Evolutionary conservation across 192 early-diverging fungal species (phyloP).

Genomic region (Coemansia furcata): DNA sequence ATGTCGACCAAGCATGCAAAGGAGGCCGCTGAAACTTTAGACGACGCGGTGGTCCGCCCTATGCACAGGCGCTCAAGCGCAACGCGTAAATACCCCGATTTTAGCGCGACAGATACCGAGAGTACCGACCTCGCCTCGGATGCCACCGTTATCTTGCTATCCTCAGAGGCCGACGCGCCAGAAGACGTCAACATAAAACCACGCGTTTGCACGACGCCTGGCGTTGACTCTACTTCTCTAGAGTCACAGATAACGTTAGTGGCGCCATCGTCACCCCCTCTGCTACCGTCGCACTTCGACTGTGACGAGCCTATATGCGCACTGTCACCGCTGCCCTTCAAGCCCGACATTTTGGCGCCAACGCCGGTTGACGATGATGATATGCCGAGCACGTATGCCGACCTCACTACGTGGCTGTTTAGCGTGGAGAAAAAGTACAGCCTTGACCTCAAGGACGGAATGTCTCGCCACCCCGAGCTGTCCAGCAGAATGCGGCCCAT

Average conservation of each 20-base stretch:
- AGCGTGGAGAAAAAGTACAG: constrained; percentile 29
- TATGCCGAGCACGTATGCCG: constrained; percentile 13
- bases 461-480: constrained; percentile 48
- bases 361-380: constrained; percentile 4
- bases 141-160: constrained; percentile 40
- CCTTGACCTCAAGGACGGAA: constrained; percentile 19
- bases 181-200: not conserved
- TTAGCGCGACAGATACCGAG: constrained; percentile 6
- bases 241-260: constrained; percentile 47
- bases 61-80: constrained; percentile 5
- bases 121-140: constrained; percentile 32
- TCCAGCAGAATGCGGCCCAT: constrained; percentile 54
- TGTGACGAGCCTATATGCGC: constrained; percentile 12
- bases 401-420: constrained; percentile 23
- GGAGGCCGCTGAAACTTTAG: not conserved
- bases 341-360: not conserved
- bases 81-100: not conserved
- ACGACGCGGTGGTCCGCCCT: not conserved
- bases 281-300: not conserved
- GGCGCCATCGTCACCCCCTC: constrained; percentile 37
- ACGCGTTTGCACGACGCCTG: not conserved
- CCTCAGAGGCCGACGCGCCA: constrained; percentile 18
- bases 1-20: constrained; percentile 26
- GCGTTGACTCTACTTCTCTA: constrained; percentile 2
- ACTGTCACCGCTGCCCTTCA: constrained; percentile 5